phyloP scores from a whole-genome alignment of 2,329 filamentous ascomycete species.

The Phaeosphaeria sp. region DNA sequence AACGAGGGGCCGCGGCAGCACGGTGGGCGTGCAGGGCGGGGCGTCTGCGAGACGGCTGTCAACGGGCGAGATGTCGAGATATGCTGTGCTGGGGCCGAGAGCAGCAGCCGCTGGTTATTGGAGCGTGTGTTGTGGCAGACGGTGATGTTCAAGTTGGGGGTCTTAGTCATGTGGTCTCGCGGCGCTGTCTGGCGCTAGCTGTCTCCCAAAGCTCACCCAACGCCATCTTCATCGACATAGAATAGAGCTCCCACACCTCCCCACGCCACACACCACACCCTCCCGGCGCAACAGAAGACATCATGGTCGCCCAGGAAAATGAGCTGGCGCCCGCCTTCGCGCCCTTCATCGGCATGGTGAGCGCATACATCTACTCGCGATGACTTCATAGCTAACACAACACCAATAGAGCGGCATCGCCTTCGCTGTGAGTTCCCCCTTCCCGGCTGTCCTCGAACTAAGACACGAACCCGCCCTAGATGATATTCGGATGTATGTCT shows the following conservation, averaged over 20 bases:
- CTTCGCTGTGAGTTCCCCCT: constrained; percentile 61
- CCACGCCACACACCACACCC: constrained; percentile 4
- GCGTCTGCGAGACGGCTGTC: constrained; percentile 6
- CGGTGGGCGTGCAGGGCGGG: constrained; percentile 12
- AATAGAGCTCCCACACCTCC: constrained; percentile 1
- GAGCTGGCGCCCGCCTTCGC: constrained; percentile 74
- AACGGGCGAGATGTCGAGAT: constrained; percentile 14
- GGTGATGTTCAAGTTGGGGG: constrained; percentile 1
- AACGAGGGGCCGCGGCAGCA: constrained; percentile 23
- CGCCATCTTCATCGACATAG: constrained; percentile 4
- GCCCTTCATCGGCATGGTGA: constrained; percentile 87
- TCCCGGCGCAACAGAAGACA: constrained; percentile 9
- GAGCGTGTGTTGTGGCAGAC: constrained; percentile 13
- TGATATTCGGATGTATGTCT: constrained; percentile 81
- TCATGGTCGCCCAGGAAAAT: constrained; percentile 28
- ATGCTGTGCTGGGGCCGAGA: constrained; percentile 8
- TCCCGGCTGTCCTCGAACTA: constrained; percentile 20
- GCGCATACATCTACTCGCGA: constrained; percentile 40
- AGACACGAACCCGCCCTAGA: constrained; percentile 51
- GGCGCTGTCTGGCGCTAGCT: neutral
- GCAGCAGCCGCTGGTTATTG: constrained; percentile 14
- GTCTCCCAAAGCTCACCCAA: constrained; percentile 1
- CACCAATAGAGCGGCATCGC: constrained; percentile 73
- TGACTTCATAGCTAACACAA: constrained; percentile 51
- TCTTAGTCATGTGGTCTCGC: constrained; percentile 1